Conservation (phyloP, 1,284 basidiomycete species). For the Pseudozyma thailandica region DNA sequence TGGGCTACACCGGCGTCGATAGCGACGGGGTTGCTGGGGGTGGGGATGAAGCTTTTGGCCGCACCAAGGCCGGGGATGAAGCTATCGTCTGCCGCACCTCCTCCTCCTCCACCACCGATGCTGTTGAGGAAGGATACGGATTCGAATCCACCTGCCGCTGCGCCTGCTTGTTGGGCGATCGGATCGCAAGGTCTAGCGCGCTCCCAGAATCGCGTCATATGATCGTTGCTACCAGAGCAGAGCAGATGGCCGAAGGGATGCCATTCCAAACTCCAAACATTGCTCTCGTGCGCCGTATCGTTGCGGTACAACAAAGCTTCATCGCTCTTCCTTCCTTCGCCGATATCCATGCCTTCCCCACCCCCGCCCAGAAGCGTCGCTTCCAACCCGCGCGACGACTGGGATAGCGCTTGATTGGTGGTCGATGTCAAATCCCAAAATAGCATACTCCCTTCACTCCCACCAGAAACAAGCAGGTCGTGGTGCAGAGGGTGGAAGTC, state of each 20-base stretch:
- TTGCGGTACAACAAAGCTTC: constrained; percentile 79
- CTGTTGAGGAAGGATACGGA: not conserved
- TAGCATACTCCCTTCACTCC: constrained; percentile 88
- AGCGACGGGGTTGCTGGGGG: not conserved
- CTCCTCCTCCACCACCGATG: not conserved
- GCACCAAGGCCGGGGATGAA: constrained; percentile 39
- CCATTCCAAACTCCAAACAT: constrained; percentile 93
- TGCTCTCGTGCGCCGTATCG: constrained; percentile 93
- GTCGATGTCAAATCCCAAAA: constrained; percentile 81
- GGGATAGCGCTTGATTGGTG: constrained; percentile 12
- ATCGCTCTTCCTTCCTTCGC: constrained; percentile 14
- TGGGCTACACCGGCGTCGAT: not conserved
- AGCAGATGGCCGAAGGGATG: constrained; percentile 96
- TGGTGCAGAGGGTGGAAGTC: constrained; percentile 96
- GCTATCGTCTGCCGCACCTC: constrained; percentile 21
- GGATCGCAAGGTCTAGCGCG: constrained; percentile 78
- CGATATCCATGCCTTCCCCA: constrained; percentile 34
- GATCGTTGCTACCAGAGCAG: constrained; percentile 91
- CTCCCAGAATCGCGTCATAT: constrained; percentile 97
- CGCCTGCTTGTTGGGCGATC: not conserved
- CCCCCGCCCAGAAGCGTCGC: constrained; percentile 26
- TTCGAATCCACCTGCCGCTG: constrained; percentile 5
- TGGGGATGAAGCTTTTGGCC: constrained; percentile 20
- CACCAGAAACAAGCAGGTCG: constrained; percentile 85
- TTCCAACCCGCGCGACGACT: not conserved